Evolutionary conservation across 108 stramenopile species (phyloP), one percentile per base, ranked within the genome.

Genomic region (Nannochloropsis salina): DNA sequence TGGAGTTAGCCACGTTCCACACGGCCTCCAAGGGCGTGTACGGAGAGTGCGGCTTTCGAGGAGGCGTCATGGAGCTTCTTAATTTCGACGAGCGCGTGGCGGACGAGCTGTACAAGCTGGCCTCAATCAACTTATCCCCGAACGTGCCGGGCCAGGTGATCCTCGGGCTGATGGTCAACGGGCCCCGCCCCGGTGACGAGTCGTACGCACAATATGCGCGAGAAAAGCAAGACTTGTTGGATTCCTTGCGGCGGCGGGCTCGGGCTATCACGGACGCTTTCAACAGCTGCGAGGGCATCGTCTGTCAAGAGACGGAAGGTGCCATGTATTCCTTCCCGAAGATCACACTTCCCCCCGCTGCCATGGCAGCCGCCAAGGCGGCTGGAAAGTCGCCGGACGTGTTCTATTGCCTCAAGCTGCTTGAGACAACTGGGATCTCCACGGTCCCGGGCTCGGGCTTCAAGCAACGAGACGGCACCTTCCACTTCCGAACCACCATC

Each of bases 401-500:
- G 18, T 85, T 97, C 41, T 99, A 99, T 89, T 95, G 96, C 83
- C 86, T 99, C 5, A 92, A 92, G 41, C 90, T 99, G 41, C 90
- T 99, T 79, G 94, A 97, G 83, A 89, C 90, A 18, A 99, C 96
- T 5, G 98, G 98, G 20, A 93, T 99, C 79, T 96, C 95, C 74
- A 96, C 96, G 9, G 98, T 99, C 9, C 98, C 98, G 5, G 98
- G 96, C 11, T 94, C 93, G 47, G 98, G 98, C 8, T 99, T 99
- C 92, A 95, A 94, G 22, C 98, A 99, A 91, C 89, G 90, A 80
- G 93, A 93, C 42, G 97, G 97, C 42, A 94, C 97, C 11, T 95
- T 90, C 88, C 97, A 98, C 85, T 97, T 99, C 93, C 93, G 98
- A 20, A 98, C 96, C n/a, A 98, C 97, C 22, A 96, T 98, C 87